Evolutionary conservation across 371 early-diverging fungal species (phyloP).

Genomic region (Zancudomyces culisetae): DNA sequence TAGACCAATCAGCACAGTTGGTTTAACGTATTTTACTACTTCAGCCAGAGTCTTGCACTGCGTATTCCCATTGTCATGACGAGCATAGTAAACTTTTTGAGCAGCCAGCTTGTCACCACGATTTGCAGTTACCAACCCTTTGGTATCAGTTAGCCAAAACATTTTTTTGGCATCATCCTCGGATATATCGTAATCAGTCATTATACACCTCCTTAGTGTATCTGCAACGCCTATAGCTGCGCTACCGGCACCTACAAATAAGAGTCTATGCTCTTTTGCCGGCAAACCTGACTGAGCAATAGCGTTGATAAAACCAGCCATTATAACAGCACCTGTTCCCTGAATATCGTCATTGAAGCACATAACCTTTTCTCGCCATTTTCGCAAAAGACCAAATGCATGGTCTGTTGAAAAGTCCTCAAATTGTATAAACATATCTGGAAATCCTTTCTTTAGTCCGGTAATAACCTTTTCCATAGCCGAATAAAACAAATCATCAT

Average conservation of each 20-base stretch:
- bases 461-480: slow-evolving; percentile 63
- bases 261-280: slow-evolving; percentile 54
- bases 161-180: slow-evolving; percentile 50
- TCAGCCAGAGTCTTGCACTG: slow-evolving; percentile 50
- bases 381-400: slow-evolving; percentile 48
- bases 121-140: slow-evolving; percentile 59
- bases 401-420: slow-evolving; percentile 86
- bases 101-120: slow-evolving; percentile 64
- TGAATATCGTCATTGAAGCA: slow-evolving; percentile 33
- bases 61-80: slow-evolving; percentile 46
- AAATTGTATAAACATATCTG: slow-evolving; percentile 67
- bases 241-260: slow-evolving; percentile 75
- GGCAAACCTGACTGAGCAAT: slow-evolving; percentile 31
- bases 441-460: slow-evolving; percentile 43
- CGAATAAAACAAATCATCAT: slow-evolving; percentile 47
- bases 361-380: slow-evolving; percentile 43
- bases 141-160: slow-evolving; percentile 75
- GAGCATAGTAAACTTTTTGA: slow-evolving; percentile 65
- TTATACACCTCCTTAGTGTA: slow-evolving; percentile 56
- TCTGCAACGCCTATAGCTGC: slow-evolving; percentile 82
- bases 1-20: slow-evolving; percentile 68
- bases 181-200: slow-evolving; percentile 36
- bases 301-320: slow-evolving; percentile 80
- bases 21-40: slow-evolving; percentile 51
- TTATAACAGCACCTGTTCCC: slow-evolving; percentile 83